Conservation (phyloP, 2,329 filamentous ascomycete species). For the Sporothrix humicola region DNA sequence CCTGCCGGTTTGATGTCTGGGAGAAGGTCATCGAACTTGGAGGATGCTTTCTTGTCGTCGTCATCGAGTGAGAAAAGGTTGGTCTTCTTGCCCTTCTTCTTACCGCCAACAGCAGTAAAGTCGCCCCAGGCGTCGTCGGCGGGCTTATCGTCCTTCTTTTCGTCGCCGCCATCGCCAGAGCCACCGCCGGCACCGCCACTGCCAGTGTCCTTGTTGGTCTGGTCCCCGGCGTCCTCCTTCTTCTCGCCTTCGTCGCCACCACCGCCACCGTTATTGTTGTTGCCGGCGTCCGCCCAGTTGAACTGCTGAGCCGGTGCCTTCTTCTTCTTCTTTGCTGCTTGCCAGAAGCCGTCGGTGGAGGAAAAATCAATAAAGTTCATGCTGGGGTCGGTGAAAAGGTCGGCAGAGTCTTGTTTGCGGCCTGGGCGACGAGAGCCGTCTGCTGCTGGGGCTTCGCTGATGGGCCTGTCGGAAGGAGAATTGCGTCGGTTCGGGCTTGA, state of each 20-base stretch:
- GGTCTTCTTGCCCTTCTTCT: slow-evolving; percentile 62
- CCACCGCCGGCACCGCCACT: slow-evolving; percentile 43
- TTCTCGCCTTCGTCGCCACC: slow-evolving; percentile 44
- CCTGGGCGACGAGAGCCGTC: neutral
- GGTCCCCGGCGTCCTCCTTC: slow-evolving; percentile 42
- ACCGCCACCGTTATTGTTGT: slow-evolving; percentile 49
- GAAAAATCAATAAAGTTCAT: slow-evolving; percentile 61
- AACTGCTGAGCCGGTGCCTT: slow-evolving; percentile 42
- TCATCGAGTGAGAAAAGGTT: slow-evolving; percentile 41
- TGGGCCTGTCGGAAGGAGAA: slow-evolving; percentile 16
- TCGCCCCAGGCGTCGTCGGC: slow-evolving; percentile 55
- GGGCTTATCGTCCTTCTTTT: slow-evolving; percentile 45
- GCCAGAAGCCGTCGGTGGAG: slow-evolving; percentile 58
- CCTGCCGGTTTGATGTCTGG: slow-evolving; percentile 39
- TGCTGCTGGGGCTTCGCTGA: slow-evolving; percentile 22
- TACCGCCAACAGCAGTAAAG: slow-evolving; percentile 54
- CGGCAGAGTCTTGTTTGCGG: slow-evolving; percentile 41
- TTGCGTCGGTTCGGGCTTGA: slow-evolving; percentile 33
- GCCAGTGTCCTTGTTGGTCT: slow-evolving; percentile 42
- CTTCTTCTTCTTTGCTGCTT: slow-evolving; percentile 63
- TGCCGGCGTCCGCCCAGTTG: slow-evolving; percentile 54
- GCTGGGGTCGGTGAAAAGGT: slow-evolving; percentile 55
- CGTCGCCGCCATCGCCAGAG: slow-evolving; percentile 41
- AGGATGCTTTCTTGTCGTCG: slow-evolving; percentile 36
- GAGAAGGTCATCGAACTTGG: slow-evolving; percentile 29